These are phyloP conservation scores for Gamsiella multidivaricata DNA, from an alignment of 192 early-diverging fungal species.

Conservation along the genomic window DNA sequence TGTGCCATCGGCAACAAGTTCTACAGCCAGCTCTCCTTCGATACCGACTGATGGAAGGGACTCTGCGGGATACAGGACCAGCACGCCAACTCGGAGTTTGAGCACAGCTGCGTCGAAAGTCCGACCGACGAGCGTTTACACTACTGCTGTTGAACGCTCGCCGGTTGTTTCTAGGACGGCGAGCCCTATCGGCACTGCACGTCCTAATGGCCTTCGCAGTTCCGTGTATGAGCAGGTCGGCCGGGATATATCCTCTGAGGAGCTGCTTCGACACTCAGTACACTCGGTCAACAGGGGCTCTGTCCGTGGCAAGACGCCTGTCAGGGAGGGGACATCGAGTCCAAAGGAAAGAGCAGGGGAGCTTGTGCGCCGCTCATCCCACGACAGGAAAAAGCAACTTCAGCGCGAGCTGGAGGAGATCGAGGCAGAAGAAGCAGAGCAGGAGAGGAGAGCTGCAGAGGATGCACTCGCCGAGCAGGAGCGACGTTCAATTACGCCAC, in stretches of 20 bases:
- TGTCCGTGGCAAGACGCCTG: not conserved
- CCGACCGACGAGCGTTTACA: not conserved
- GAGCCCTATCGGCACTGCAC: slow-evolving; percentile 2
- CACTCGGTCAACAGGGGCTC: not conserved
- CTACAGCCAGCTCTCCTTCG: slow-evolving; percentile 10
- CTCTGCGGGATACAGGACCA: not conserved
- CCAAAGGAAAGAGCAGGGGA: slow-evolving; percentile 7
- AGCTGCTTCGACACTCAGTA: slow-evolving; percentile 1
- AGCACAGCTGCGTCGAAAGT: not conserved
- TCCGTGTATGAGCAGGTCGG: slow-evolving; percentile 9
- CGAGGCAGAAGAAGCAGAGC: slow-evolving; percentile 23
- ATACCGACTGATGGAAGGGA: not conserved
- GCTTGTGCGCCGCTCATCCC: slow-evolving; percentile 24
- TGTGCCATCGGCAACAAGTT: not conserved
- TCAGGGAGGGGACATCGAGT: not conserved
- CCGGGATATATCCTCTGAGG: not conserved
- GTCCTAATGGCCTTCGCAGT: slow-evolving; percentile 8
- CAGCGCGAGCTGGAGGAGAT: slow-evolving; percentile 38
- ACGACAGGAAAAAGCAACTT: slow-evolving; percentile 35
- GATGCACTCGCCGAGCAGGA: not conserved
- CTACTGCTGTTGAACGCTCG: not conserved
- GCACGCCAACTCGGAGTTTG: slow-evolving; percentile 6
- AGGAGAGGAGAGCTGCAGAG: not conserved
- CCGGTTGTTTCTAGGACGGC: not conserved
- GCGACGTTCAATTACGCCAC: not conserved